phyloP scores from a whole-genome alignment of 768 basidiomycete species.

The Kwoniella sp. region DNA sequence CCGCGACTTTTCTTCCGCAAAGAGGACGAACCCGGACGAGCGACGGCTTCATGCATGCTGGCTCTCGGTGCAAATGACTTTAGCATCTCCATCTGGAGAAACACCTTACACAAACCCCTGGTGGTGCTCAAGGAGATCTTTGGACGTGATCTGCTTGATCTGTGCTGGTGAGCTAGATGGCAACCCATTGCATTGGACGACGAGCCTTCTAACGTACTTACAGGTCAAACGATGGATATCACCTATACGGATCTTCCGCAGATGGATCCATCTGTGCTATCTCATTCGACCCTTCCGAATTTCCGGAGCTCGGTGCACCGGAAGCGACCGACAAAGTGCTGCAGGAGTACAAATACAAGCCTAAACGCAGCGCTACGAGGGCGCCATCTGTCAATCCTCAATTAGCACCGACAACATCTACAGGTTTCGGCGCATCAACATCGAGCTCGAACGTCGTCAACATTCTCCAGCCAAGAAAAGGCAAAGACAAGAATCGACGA shows the following conservation, averaged over 20 bases:
- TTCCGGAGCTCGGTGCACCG: constrained; percentile 47
- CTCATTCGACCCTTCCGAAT: constrained; percentile 60
- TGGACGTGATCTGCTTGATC: constrained; percentile 88
- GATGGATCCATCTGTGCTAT: constrained; percentile 92
- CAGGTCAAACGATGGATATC: constrained; percentile 89
- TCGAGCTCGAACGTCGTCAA: constrained; percentile 24
- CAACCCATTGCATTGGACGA: neutral
- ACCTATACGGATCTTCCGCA: constrained; percentile 88
- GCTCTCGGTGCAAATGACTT: constrained; percentile 92
- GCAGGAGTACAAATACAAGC: constrained; percentile 32
- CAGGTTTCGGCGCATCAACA: constrained; percentile 27
- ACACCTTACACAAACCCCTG: constrained; percentile 80
- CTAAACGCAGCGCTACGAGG: constrained; percentile 5
- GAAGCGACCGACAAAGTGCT: constrained; percentile 52
- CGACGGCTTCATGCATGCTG: constrained; percentile 44
- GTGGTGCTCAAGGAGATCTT: constrained; percentile 93
- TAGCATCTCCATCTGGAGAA: constrained; percentile 94
- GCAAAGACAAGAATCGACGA: constrained; percentile 16
- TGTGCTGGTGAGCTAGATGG: constrained; percentile 69
- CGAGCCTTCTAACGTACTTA: neutral
- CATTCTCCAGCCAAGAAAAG: constrained; percentile 36
- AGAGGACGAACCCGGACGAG: constrained; percentile 56
- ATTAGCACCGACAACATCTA: neutral
- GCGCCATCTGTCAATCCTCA: constrained; percentile 10
- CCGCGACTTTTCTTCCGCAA: constrained; percentile 89